These are phyloP conservation scores for Stentor roeselii DNA, from an alignment of 73 alveolate species.

Conservation along the genomic window DNA sequence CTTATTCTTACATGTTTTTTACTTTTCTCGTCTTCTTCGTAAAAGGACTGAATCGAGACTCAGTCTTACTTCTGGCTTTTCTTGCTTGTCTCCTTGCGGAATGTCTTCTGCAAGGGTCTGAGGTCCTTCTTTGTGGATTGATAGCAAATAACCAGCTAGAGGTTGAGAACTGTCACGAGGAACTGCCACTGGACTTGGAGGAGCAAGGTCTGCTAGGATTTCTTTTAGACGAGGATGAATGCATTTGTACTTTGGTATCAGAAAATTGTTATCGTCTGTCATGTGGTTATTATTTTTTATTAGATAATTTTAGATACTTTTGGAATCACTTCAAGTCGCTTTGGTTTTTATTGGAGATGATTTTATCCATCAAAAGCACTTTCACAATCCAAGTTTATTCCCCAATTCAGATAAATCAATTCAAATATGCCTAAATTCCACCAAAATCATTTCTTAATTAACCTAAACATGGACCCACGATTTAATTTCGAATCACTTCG, in stretches of 20 bases:
- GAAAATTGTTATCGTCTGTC: too few relatives aligned
- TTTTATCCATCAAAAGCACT: too few relatives aligned
- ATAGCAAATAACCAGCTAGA: background rate
- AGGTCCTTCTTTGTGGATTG: background rate
- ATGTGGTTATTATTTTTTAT: too few relatives aligned
- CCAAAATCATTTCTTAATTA: too few relatives aligned
- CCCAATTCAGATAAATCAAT: too few relatives aligned
- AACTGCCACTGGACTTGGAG: slow-evolving; percentile 4
- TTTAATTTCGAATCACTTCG: background rate
- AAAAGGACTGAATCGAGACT: background rate
- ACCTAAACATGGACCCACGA: too few relatives aligned
- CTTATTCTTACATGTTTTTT: too few relatives aligned
- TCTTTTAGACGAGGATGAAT: background rate
- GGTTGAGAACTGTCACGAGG: slow-evolving; percentile 15
- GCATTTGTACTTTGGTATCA: background rate
- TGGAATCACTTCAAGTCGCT: too few relatives aligned
- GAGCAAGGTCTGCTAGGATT: background rate
- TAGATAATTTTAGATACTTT: too few relatives aligned
- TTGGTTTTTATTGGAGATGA: too few relatives aligned
- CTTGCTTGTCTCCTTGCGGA: background rate
- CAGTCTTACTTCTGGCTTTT: background rate
- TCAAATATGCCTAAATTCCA: too few relatives aligned
- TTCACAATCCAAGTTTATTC: too few relatives aligned
- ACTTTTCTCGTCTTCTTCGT: background rate
- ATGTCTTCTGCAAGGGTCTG: background rate